These are phyloP conservation scores for Colletotrichum lupini DNA, from an alignment of 2,329 filamentous ascomycete genomes.

Conservation along the genomic window DNA sequence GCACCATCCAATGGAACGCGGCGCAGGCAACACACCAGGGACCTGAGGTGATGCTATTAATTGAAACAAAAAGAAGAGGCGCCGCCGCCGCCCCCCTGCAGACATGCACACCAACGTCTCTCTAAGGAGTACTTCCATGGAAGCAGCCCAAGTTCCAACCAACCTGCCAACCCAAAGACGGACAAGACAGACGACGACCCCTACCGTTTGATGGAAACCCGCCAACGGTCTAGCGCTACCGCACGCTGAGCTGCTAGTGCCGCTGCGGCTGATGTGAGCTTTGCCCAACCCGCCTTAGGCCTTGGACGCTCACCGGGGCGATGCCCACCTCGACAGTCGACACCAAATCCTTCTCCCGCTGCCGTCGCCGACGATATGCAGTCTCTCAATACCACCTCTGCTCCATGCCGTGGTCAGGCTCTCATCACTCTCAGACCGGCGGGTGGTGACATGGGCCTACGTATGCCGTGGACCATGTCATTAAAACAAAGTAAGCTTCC, in stretches of 20 bases:
- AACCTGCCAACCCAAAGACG: not conserved
- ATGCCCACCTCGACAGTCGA: not conserved
- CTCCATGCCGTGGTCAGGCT: not conserved
- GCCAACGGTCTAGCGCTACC: conserved; percentile 13
- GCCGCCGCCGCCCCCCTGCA: conserved; percentile 17
- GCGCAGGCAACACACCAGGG: not conserved
- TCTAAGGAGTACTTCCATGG: no score
- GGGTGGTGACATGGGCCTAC: not conserved
- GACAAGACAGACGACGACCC: not conserved
- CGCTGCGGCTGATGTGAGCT: conserved; percentile 24
- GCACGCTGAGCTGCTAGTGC: conserved; percentile 1
- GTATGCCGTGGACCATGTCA: not conserved
- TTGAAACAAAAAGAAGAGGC: conserved; percentile 22
- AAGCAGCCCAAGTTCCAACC: no score
- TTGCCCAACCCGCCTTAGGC: not conserved
- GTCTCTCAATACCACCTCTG: not conserved
- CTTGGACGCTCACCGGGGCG: not conserved
- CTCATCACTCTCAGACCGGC: not conserved
- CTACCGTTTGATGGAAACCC: conserved; percentile 9
- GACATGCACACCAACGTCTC: not conserved
- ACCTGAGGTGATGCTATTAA: conserved; percentile 16
- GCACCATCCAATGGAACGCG: conserved; percentile 24
- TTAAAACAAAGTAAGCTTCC: not conserved
- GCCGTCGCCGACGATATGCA: not conserved
- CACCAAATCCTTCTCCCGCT: not conserved